Percentiles rank a stretch among this genome's conserved stretches.
phyloP scores from a whole-genome alignment of 2,329 filamentous ascomycete species.

The Arachnopeziza araneosa region DNA sequence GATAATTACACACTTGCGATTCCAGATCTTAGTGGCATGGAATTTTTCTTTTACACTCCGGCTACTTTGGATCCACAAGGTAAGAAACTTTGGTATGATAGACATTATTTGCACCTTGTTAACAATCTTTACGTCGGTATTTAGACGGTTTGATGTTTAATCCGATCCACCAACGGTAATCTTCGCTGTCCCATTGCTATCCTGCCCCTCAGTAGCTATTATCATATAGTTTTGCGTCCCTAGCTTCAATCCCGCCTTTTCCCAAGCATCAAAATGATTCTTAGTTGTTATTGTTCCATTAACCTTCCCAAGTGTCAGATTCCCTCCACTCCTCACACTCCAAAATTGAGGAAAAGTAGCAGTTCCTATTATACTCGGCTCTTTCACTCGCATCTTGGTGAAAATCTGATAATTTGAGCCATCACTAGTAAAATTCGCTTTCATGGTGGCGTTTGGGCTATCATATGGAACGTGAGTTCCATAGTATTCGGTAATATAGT shows the following conservation, averaged over 20 bases:
- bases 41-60: no score
- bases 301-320: slow-evolving; percentile 27
- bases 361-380: slow-evolving; percentile 33
- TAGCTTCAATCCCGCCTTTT: slow-evolving; percentile 39
- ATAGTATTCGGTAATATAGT: slow-evolving; percentile 48
- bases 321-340: slow-evolving; percentile 43
- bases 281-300: slow-evolving; percentile 43
- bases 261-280: slow-evolving; percentile 50
- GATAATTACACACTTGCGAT: no score
- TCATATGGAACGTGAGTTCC: slow-evolving; percentile 22
- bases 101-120: no score
- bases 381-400: slow-evolving; percentile 21
- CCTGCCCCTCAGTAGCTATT: slow-evolving; percentile 32
- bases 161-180: not conserved
- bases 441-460: slow-evolving; percentile 41
- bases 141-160: no score
- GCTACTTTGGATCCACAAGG: no score
- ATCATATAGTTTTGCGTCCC: slow-evolving; percentile 46
- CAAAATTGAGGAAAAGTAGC: slow-evolving; percentile 47
- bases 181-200: not conserved
- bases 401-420: slow-evolving; percentile 46
- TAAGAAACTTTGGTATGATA: no score
- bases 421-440: slow-evolving; percentile 46
- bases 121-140: no score
- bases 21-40: no score